Conservation (phyloP, 345 rosid genomes). For the Aquilaria malaccensis region DNA sequence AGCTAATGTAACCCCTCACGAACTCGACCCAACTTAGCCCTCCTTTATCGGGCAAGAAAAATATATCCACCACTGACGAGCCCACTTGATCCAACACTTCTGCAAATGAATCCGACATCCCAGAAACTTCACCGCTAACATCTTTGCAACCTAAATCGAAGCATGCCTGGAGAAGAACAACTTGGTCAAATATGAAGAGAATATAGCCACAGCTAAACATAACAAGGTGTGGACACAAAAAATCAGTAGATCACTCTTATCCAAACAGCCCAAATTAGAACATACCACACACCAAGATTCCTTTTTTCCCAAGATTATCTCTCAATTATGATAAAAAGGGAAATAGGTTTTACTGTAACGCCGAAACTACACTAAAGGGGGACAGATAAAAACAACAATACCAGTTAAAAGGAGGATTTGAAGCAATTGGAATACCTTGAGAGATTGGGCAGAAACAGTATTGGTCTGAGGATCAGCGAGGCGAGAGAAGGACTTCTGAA, state of each 20-base stretch:
- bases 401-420: not conserved
- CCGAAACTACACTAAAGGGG: not conserved
- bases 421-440: slow-evolving; percentile 39
- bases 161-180: slow-evolving; percentile 41
- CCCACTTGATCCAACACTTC: slow-evolving; percentile 54
- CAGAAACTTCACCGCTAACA: slow-evolving; percentile 32
- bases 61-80: slow-evolving; percentile 52
- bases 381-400: not conserved
- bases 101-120: slow-evolving; percentile 34
- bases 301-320: too few relatives aligned
- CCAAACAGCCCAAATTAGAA: not conserved
- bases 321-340: not conserved
- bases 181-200: not conserved
- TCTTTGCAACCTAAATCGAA: slow-evolving; percentile 36
- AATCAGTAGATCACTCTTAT: not conserved
- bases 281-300: not conserved
- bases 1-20: slow-evolving; percentile 64
- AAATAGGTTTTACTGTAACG: not conserved
- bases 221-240: not conserved
- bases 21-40: slow-evolving; percentile 68
- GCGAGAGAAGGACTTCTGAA: slow-evolving; percentile 50
- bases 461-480: slow-evolving; percentile 55
- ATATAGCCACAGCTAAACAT: not conserved
- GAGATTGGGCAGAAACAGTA: slow-evolving; percentile 38
- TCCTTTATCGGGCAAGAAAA: slow-evolving; percentile 44